Percentiles rank a stretch among this genome's conserved stretches.
Conservation (phyloP, 1,284 basidiomycete genomes). For the Leccinum fuscescens region DNA sequence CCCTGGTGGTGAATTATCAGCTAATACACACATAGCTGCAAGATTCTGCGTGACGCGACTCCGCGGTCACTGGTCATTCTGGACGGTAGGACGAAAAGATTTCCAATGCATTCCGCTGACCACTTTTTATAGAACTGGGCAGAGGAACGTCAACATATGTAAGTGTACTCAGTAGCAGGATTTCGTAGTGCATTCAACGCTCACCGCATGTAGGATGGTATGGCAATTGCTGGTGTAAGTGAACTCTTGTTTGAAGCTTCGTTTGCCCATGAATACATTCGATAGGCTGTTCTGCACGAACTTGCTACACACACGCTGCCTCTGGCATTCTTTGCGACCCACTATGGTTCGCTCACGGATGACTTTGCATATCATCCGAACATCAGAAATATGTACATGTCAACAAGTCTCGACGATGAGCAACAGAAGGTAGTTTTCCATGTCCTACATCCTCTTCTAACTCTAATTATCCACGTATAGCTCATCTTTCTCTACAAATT, state of each 20-base stretch:
- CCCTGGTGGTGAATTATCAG: background rate
- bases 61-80: slow-evolving; percentile 90
- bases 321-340: slow-evolving; percentile 83
- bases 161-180: slow-evolving; percentile 32
- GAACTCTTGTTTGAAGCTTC: background rate
- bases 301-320: slow-evolving; percentile 89
- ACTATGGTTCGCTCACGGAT: slow-evolving; percentile 85
- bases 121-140: slow-evolving; percentile 67
- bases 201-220: slow-evolving; percentile 68
- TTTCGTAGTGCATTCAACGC: slow-evolving; percentile 20
- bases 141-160: slow-evolving; percentile 85
- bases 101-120: slow-evolving; percentile 11
- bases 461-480: slow-evolving; percentile 35
- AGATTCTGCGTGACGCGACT: slow-evolving; percentile 88
- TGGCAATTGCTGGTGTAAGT: slow-evolving; percentile 87
- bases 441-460: background rate
- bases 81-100: slow-evolving; percentile 62
- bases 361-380: slow-evolving; percentile 91
- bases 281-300: slow-evolving; percentile 85
- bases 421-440: slow-evolving; percentile 66
- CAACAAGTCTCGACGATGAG: slow-evolving; percentile 87
- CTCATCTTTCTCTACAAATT: slow-evolving; percentile 94
- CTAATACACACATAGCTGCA: slow-evolving; percentile 56
- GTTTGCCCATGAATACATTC: slow-evolving; percentile 9
- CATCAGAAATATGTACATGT: slow-evolving; percentile 93